These are phyloP conservation scores for Fraxinus greggii DNA, from an alignment of 305 asterid genomes.

Conservation along the genomic window DNA sequence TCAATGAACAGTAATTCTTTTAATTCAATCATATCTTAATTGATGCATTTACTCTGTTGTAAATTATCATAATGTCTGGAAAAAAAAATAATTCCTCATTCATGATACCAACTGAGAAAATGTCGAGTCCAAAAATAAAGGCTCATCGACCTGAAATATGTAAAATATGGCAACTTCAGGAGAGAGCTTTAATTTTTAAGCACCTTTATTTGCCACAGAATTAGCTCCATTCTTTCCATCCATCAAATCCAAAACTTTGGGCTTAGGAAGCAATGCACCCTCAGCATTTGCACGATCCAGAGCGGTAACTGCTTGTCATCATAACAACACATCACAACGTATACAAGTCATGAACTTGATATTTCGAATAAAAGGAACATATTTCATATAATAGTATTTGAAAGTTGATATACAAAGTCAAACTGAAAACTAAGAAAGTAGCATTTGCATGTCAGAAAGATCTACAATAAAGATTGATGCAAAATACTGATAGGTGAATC, in stretches of 20 bases:
- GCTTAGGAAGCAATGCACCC: slow-evolving; percentile 73
- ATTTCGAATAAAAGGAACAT: neutral
- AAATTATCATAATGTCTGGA: neutral
- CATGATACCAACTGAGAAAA: neutral
- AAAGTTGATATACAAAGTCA: neutral
- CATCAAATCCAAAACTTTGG: slow-evolving; percentile 45
- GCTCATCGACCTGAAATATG: neutral
- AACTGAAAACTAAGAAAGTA: neutral
- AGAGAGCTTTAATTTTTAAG: slow-evolving; percentile 1
- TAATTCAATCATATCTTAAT: neutral
- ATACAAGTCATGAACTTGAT: neutral
- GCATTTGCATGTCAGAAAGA: neutral
- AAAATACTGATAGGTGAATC: neutral
- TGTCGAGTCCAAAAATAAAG: neutral
- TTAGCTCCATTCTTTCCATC: slow-evolving; percentile 37
- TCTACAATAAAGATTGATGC: neutral
- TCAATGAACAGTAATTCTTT: neutral
- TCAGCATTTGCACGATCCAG: slow-evolving; percentile 72
- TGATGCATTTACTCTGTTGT: neutral
- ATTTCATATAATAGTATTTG: neutral
- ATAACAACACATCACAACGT: slow-evolving; percentile 19
- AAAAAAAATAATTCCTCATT: neutral
- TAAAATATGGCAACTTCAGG: neutral
- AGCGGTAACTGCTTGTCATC: slow-evolving; percentile 61
- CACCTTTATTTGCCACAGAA: slow-evolving; percentile 50